Conservation (phyloP, 1,284 basidiomycete species). For the Microbotryum saponariae region DNA sequence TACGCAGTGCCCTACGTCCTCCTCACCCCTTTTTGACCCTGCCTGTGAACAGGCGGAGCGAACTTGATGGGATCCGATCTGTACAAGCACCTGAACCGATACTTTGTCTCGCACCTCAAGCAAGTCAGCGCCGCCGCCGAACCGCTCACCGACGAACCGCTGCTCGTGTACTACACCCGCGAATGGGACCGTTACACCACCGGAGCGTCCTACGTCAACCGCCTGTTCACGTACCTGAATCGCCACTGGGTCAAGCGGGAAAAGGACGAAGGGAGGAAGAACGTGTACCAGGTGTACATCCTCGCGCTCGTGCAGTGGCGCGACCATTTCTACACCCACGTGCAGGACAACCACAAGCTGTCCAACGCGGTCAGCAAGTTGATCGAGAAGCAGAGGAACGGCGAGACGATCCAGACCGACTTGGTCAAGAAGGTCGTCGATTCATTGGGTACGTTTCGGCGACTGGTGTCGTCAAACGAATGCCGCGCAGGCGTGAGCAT, state of each 20-base stretch:
- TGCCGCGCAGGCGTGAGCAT: too few species aligned
- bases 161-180: slow-evolving; percentile 81
- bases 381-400: slow-evolving; percentile 88
- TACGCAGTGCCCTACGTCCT: neutral
- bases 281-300: slow-evolving; percentile 91
- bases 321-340: slow-evolving; percentile 76
- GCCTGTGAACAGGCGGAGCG: slow-evolving; percentile 59
- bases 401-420: slow-evolving; percentile 85
- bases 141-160: slow-evolving; percentile 69
- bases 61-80: slow-evolving; percentile 92
- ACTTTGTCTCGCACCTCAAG: slow-evolving; percentile 73
- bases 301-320: slow-evolving; percentile 96
- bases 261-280: slow-evolving; percentile 93
- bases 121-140: slow-evolving; percentile 63
- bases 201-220: slow-evolving; percentile 91
- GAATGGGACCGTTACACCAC: slow-evolving; percentile 97
- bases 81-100: slow-evolving; percentile 78
- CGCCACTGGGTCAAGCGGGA: slow-evolving; percentile 99
- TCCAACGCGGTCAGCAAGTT: slow-evolving; percentile 78
- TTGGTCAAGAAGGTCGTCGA: slow-evolving; percentile 94
- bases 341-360: slow-evolving; percentile 73
- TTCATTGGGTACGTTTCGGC: slow-evolving; percentile 56
- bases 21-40: neutral
- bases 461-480: neutral
- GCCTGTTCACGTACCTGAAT: slow-evolving; percentile 93